Base-by-base conservation (phyloP, 2,329 filamentous ascomycete genomes). In the Pseudocercospora crystallina region DNA sequence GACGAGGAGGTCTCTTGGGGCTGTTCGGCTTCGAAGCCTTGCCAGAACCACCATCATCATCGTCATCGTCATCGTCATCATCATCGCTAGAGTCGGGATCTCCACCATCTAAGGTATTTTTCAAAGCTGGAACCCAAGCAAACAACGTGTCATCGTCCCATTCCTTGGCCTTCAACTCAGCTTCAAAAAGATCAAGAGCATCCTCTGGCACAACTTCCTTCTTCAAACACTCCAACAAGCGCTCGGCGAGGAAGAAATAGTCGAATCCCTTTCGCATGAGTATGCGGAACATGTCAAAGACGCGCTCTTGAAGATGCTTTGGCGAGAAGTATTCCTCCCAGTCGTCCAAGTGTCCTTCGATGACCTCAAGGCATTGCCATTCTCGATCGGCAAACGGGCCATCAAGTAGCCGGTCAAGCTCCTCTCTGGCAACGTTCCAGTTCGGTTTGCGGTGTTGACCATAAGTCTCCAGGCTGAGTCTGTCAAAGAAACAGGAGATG, bases 231-330 rank as follows among this genome's bases (percentile, higher is more conserved):
- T 5, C 43, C 32, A 30, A 39, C 12, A 14, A 52, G 26, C 20
- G 37, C 33, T 33, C 47, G 32, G 8, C 37, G 32, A 34, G 20
- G 20, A 26, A 26, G 20, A 26, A 26, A 7, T 4, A 26, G 20
- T 53, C 50, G 10, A 39, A 53, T 5, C 50, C 50, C n/a, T 45
- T 9, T 9, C 26, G 40, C 2, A 48, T 30, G 5, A 31, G 30
- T n/a, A 4, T 31, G 7, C 13, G n/a, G 37, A 36, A 53, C 13
- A 35, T 13, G 10, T 13, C 37, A 12, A 45, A 36, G 36, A 42
- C 13, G 13, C 32, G 35, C 15, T 20, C 26, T 5, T 34, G 15
- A 8, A 35, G 17, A 13, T 31, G 26, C 10, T 9, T 17, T 14
- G 30, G 13, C 31, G 26, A 32, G 13, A 34, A n/a, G 2, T 45